Evolutionary conservation across 495 filamentous ascomycete species (phyloP), one percentile per base, ranked within the genome.

Genomic region (Tetracladium setigerum): DNA sequence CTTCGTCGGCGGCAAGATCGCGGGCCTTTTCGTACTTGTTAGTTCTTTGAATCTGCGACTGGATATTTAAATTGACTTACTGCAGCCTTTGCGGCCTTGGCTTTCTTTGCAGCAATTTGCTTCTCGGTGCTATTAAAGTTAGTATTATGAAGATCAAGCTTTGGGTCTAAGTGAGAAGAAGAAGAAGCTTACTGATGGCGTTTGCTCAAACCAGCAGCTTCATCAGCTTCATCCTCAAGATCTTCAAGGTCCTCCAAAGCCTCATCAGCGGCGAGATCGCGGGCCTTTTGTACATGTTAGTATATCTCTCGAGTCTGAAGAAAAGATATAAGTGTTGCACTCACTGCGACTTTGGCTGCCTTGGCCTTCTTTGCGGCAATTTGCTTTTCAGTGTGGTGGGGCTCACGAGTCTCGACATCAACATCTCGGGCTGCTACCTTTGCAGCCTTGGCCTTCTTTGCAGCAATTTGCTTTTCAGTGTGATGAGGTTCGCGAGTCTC

Each of bases 361-460:
- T 55, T 57, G 8, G 48, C 49, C 49, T 52, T 47, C 41, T 53
- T 35, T 44, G 41, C 41, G 19, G 51, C 39, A 42, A 48, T 30
- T 48, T 50, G 33, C 13, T 32, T 15, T 46, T 49, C 49, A 36
- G 55, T 47, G 43, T 63, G 59, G 18, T 63, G 59, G 17, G 57
- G 43, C 39, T 57, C 43, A 30, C 57, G 40, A 22, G 17, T 38
- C 40, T 59, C 54, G n/a, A 54, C 36, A 1, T 42, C 55, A 32
- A 45, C 38, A 15, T 13, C 43, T 15, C 36, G 40, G 13, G 38
- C 33, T 35, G 45, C 35, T 16, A 39, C 32, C 32, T 47, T 35
- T 11, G 45, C 45, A 5, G 40, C 40, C 36, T 52, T 52, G 2
- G 47, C 44, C 16, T 47, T 46, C 42, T 53, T 41, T 8, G 44